Evolutionary conservation across 805 yeast species (phyloP), one percentile per base, ranked within the genome.

Genomic region (Lachancea fermentati): DNA sequence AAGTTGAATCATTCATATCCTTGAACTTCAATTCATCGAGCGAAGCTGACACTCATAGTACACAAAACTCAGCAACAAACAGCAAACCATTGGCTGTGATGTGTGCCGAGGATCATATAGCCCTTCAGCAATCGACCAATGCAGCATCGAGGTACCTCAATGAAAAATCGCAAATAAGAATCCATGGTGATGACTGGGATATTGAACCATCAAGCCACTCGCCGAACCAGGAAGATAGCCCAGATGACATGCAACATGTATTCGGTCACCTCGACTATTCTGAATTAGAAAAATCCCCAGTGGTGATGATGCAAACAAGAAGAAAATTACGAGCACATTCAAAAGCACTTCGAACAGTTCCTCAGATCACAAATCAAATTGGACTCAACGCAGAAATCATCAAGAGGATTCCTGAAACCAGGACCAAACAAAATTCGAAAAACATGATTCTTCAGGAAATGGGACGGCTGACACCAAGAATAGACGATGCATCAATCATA

Each of bases 1-100:
- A 62, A 32, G 61, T 50, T 1, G 42, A 55, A 34, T 49, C 53
- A 2, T 58, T 47, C 29, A 56, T 65, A 17, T 39, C 50, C 2
- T 45, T 62, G 4, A 42, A 49, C 11, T 48, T 45, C 13, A 39
- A 30, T 28, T 11, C 31, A 7, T 39, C 44, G n/a, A 28, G 24
- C 13, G 45, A 42, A 8, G 36, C 32, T n/a, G 44, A 39, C 15
- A 42, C 36, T 11, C 18, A 19, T 14, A 43, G 41, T 5, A 34
- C 25, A 2, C 22, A 32, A 8, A 29, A 6, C 11, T 9, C 24
- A 17, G 9, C 11, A 11, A n/a, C n/a, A n/a, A n/a, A n/a, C n/a
- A n/a, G n/a, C n/a, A n/a, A n/a, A n/a, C n/a, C n/a, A n/a, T n/a
- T n/a, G n/a, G n/a, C n/a, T n/a, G n/a, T n/a, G n/a, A n/a, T n/a